These are phyloP conservation scores for Draba incana DNA, from an alignment of 345 rosid genomes.

Conservation along the genomic window DNA sequence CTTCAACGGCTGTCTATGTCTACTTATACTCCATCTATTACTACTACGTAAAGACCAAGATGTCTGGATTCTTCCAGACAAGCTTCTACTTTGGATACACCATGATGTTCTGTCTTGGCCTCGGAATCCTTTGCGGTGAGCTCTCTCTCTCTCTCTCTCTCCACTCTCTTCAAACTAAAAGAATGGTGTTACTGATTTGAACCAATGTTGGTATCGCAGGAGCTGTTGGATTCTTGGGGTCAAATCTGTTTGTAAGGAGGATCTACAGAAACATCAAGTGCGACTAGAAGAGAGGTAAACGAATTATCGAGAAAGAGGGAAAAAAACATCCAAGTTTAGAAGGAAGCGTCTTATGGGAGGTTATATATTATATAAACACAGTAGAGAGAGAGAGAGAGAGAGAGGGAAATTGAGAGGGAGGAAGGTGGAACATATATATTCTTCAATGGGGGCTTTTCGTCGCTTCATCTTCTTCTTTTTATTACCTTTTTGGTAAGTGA, in stretches of 20 bases:
- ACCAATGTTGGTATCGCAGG: slow-evolving; percentile 49
- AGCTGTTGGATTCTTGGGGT: slow-evolving; percentile 92
- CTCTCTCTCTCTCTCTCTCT: slow-evolving; percentile 29
- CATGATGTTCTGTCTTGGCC: slow-evolving; percentile 93
- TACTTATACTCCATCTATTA: slow-evolving; percentile 90
- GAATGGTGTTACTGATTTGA: neutral
- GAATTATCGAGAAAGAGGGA: neutral
- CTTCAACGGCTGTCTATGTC: slow-evolving; percentile 91
- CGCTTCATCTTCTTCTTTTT: slow-evolving; percentile 11
- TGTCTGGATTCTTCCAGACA: slow-evolving; percentile 97
- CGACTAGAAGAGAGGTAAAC: slow-evolving; percentile 50
- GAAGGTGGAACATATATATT: slow-evolving; percentile 24
- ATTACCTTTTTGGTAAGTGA: slow-evolving; percentile 30
- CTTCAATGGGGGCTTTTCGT: slow-evolving; percentile 8
- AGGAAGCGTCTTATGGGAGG: slow-evolving; percentile 23
- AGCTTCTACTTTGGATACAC: slow-evolving; percentile 98
- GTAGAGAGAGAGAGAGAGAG: slow-evolving; percentile 13
- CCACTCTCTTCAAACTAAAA: neutral
- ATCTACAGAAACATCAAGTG: slow-evolving; percentile 98
- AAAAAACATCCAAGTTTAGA: slow-evolving; percentile 20
- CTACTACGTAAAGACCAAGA: slow-evolving; percentile 90
- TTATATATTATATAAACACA: slow-evolving; percentile 36
- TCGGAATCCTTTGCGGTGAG: slow-evolving; percentile 94
- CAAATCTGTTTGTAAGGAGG: slow-evolving; percentile 90
- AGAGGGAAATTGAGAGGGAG: neutral